phyloP scores from a whole-genome alignment of 129 eudicot genomes.

The Pseudognaphalium luteoalbum region DNA sequence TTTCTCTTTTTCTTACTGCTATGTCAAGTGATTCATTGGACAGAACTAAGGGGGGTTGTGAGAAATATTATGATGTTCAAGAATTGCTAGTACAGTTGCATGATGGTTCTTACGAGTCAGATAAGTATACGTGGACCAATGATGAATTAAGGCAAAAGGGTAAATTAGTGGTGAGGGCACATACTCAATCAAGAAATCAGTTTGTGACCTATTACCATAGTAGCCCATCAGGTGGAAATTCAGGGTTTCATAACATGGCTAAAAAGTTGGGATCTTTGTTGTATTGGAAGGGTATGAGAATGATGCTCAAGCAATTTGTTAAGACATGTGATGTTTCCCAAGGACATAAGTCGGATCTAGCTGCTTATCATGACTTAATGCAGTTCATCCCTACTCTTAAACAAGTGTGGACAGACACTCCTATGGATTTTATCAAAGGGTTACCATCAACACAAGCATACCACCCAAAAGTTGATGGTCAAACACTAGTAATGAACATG shows the following conservation, averaged over 20 bases:
- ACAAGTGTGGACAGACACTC: neutral
- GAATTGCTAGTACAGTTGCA: no score
- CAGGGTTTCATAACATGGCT: neutral
- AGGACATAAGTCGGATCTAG: neutral
- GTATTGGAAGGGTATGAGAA: neutral
- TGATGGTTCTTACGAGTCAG: no score
- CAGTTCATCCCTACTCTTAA: neutral
- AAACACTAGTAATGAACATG: neutral
- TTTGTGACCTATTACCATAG: neutral
- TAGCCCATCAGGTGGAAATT: neutral
- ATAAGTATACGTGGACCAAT: no score
- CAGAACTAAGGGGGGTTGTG: no score
- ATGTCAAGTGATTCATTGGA: neutral
- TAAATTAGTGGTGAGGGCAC: neutral
- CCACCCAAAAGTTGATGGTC: neutral
- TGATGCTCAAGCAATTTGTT: neutral
- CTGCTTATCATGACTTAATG: neutral
- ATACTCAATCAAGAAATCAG: neutral
- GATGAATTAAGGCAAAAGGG: neutral
- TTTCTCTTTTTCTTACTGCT: neutral
- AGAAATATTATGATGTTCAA: no score
- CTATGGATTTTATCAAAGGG: neutral
- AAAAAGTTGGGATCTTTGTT: neutral
- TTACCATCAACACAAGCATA: neutral
- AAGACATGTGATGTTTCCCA: neutral